These are phyloP conservation scores for Lantana camara DNA, from an alignment of 257 asterid species.

Conservation along the genomic window DNA sequence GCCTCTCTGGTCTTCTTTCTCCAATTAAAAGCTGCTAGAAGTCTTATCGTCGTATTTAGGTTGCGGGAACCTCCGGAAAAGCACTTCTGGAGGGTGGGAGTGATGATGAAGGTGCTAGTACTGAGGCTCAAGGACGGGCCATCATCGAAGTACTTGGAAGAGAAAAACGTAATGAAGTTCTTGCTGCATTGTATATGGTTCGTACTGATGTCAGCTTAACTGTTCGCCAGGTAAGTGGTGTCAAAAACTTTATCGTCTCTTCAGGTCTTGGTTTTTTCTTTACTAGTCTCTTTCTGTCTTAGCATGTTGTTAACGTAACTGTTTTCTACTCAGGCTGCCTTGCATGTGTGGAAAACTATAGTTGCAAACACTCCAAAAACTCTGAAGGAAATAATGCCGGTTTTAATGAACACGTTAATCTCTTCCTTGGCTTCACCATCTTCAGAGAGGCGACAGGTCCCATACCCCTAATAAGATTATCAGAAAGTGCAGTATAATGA, in stretches of 20 bases:
- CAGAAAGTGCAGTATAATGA: conserved; percentile 4
- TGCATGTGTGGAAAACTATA: conserved; percentile 99
- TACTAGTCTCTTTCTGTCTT: conserved; percentile 21
- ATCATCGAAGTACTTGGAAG: conserved; percentile 96
- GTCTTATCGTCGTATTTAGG: conserved; percentile 48
- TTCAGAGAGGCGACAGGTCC: conserved; percentile 97
- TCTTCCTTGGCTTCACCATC: conserved; percentile 92
- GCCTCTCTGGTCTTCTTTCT: conserved; percentile 20
- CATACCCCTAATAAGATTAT: conserved; percentile 19
- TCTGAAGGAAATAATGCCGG: conserved; percentile 96
- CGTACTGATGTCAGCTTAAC: conserved; percentile 93
- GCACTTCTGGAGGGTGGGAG: conserved; percentile 99
- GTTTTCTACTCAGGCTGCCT: conserved; percentile 73
- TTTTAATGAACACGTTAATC: conserved; percentile 90
- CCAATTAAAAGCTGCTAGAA: conserved; percentile 19
- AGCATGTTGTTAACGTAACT: conserved; percentile 21
- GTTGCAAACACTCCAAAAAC: conserved; percentile 99
- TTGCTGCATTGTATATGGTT: conserved; percentile 99
- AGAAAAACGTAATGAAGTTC: conserved; percentile 97
- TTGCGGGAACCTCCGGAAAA: conserved; percentile 99
- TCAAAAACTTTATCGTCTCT: conserved; percentile 25
- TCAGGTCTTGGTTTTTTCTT: conserved; percentile 24
- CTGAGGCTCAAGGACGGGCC: conserved; percentile 99
- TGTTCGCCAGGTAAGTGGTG: conserved; percentile 88
- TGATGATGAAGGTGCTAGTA: conserved; percentile 99